phyloP scores from a whole-genome alignment of 2,329 filamentous ascomycete species.

The Aspergillus sp. region DNA sequence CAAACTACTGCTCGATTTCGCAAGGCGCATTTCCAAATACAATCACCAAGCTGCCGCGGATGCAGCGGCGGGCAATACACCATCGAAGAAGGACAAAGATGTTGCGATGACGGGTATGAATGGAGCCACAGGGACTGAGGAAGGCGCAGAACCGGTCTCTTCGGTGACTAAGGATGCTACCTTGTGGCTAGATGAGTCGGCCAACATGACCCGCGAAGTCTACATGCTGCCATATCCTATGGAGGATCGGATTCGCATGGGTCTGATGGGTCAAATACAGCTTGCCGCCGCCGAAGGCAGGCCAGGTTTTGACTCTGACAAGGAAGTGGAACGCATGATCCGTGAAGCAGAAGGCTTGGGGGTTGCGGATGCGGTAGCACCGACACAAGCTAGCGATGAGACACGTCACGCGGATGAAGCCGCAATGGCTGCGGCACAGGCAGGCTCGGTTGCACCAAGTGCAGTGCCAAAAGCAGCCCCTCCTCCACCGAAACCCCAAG shows the following conservation, averaged over 20 bases:
- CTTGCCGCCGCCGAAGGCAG: conserved; percentile 46
- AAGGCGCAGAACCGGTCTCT: conserved; percentile 26
- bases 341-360: conserved; percentile 55
- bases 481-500: conserved; percentile 29
- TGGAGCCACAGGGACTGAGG: conserved; percentile 14
- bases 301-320: conserved; percentile 52
- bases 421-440: conserved; percentile 28
- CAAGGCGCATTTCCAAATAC: conserved; percentile 44
- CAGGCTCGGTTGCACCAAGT: conserved; percentile 18
- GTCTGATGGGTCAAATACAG: conserved; percentile 43
- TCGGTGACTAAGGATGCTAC: conserved; percentile 36
- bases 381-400: conserved; percentile 25
- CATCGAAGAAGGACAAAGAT: conserved; percentile 18
- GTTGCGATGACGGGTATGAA: conserved; percentile 31
- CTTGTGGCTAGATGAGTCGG: conserved; percentile 38
- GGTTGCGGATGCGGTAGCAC: conserved; percentile 39
- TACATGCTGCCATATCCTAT: conserved; percentile 42
- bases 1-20: conserved; percentile 39
- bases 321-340: conserved; percentile 38
- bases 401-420: conserved; percentile 28
- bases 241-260: conserved; percentile 40
- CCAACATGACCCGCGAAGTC: conserved; percentile 33
- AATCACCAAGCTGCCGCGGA: conserved; percentile 41
- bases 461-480: conserved; percentile 9
- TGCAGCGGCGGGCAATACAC: conserved; percentile 27